A percentile compares a stretch with the other conserved stretches of the same genome.
Evolutionary conservation across 2,329 filamentous ascomycete genomes (phyloP).

Genomic region (Daldinia eschscholtzii): DNA sequence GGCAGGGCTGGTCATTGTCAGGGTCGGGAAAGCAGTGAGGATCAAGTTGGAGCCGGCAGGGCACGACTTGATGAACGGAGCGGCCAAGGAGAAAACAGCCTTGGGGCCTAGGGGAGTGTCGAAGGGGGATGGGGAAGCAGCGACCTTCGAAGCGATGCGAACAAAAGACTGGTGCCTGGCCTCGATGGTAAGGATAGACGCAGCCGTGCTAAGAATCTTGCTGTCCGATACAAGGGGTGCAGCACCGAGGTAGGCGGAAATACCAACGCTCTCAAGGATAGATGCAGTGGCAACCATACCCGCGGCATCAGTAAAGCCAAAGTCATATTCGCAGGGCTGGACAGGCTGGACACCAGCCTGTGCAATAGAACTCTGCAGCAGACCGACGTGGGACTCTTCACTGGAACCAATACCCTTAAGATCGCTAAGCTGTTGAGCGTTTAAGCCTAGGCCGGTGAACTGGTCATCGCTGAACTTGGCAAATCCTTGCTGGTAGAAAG

Average conservation of each 20-base stretch:
- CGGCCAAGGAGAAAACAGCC: conserved; percentile 79
- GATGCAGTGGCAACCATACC: conserved; percentile 77
- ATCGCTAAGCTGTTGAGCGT: conserved; percentile 66
- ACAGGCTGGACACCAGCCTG: conserved; percentile 74
- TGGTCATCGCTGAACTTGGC: conserved; percentile 73
- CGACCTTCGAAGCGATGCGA: conserved; percentile 68
- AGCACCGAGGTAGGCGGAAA: conserved; percentile 80
- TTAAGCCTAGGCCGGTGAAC: conserved; percentile 73
- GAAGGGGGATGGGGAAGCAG: conserved; percentile 76
- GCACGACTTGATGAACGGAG: conserved; percentile 78
- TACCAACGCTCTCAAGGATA: conserved; percentile 78
- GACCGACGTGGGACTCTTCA: conserved; percentile 72
- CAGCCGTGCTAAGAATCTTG: conserved; percentile 74
- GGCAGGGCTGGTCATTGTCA: conserved; percentile 64
- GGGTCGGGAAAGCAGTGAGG: conserved; percentile 72
- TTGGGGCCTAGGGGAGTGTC: conserved; percentile 76
- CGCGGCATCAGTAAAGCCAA: conserved; percentile 73
- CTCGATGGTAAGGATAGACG: conserved; percentile 79
- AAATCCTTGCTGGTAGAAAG: conserved; percentile 80
- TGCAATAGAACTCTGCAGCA: conserved; percentile 71
- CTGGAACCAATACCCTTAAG: conserved; percentile 72
- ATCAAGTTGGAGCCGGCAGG: conserved; percentile 73
- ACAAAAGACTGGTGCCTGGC: conserved; percentile 80
- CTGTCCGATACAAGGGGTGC: conserved; percentile 72
- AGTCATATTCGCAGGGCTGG: conserved; percentile 78